phyloP scores from a whole-genome alignment of 1,284 basidiomycete species.

The Tausonia pullulans region DNA sequence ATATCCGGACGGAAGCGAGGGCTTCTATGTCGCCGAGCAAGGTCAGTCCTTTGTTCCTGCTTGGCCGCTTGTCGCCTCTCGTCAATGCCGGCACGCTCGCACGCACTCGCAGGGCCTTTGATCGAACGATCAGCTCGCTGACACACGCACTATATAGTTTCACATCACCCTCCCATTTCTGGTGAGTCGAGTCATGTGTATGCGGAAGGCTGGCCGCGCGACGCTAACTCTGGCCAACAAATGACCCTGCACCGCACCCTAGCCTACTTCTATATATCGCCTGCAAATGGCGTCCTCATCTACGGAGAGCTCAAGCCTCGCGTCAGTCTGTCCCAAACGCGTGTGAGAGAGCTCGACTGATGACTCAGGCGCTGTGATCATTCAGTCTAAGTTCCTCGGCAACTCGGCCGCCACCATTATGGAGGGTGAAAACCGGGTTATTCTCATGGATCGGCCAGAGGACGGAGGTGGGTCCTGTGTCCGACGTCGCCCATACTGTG shows the following conservation, averaged over 20 bases:
- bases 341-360: neutral
- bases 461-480: conserved; percentile 58
- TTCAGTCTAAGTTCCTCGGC: conserved; percentile 74
- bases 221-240: too few species aligned
- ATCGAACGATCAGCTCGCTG: too few species aligned
- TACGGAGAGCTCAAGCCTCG: conserved; percentile 84
- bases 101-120: too few species aligned
- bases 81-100: too few species aligned
- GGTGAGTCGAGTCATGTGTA: neutral
- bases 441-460: conserved; percentile 62
- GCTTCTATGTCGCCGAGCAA: conserved; percentile 97
- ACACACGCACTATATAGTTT: conserved; percentile 43
- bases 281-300: conserved; percentile 66
- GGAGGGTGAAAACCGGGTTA: conserved; percentile 89
- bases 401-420: conserved; percentile 91
- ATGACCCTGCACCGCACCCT: too few species aligned
- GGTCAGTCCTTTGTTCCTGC: conserved; percentile 31
- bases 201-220: too few species aligned
- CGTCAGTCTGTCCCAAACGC: neutral
- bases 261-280: conserved; percentile 92
- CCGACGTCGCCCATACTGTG: neutral
- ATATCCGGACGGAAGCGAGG: conserved; percentile 81
- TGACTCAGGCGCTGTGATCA: neutral
- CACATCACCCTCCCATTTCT: conserved; percentile 59
- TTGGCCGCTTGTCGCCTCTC: too few species aligned